Evolutionary conservation across 192 early-diverging fungal species (phyloP), one percentile per base, ranked within the genome.

Genomic region (Rhizoclosmatium sp.): DNA sequence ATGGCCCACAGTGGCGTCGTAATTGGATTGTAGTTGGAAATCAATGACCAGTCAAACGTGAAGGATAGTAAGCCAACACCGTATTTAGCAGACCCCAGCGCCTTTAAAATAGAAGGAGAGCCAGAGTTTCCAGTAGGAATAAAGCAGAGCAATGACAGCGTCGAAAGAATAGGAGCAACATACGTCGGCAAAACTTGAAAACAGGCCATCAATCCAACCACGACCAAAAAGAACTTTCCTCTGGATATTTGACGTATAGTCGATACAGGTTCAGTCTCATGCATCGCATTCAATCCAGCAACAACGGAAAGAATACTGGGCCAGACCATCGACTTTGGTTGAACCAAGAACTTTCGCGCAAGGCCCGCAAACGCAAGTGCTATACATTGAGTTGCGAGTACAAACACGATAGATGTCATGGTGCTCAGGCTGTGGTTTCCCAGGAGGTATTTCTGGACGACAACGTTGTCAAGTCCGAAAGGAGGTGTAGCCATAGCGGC

Each of bases 321-420:
- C 96, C 96, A 99, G 56, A 95, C 84, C 94, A 98, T 96, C 9
- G 89, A 83, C 2, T 92, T 86, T 31, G 95, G 95, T 62, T 92
- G 90, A n/a, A 98, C 95, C n/a, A 98, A 85, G 81, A 92, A 95
- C 45, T 89, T 88, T 41, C 95, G 90, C 58, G 85, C 85, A 14
- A 92, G 79, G 68, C 92, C 95, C 49, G 92, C 92, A 81, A 93
- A 80, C 41, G 91, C 91, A 70, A 86, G 92, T 10, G 91, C 92
- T 78, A 93, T 79, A 41, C 90, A 67, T 77, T 92, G 89, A 61
- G 92, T 93, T 0, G 92, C 89, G 56, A 96, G 59, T 10, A 94
- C 84, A 39, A 79, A 87, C 39, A 75, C 60, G 2, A 89, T 23
- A 66, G 72, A 85, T 46, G 65, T 54, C 46, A 75, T 14, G 14